phyloP scores from a whole-genome alignment of 2,329 filamentous ascomycete species.

The Colletotrichum liaoningense region DNA sequence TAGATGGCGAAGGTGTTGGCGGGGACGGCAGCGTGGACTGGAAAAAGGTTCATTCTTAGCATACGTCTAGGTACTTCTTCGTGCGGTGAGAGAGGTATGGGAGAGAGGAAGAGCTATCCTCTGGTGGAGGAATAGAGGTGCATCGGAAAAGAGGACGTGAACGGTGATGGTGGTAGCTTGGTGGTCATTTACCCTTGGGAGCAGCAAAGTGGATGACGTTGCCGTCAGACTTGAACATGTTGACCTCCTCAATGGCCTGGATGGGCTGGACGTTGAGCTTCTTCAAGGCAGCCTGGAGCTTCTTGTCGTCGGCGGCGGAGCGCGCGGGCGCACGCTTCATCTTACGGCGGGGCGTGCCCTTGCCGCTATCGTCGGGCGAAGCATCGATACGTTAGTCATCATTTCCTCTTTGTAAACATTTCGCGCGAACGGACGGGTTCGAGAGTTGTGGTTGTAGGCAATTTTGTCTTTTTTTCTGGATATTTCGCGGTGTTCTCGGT shows the following conservation, averaged over 20 bases:
- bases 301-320: constrained; percentile 98
- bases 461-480: neutral
- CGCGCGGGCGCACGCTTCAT: constrained; percentile 97
- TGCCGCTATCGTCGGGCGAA: constrained; percentile 71
- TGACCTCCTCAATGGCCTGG: constrained; percentile 99
- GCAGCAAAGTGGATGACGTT: constrained; percentile 99
- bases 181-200: constrained; percentile 81
- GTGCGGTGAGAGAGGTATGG: neutral
- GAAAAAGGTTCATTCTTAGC: constrained; percentile 15
- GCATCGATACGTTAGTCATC: constrained; percentile 43
- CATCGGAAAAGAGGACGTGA: neutral
- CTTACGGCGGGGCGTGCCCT: constrained; percentile 97
- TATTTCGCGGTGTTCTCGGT: neutral
- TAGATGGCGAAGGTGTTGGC: constrained; percentile 99
- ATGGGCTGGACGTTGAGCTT: constrained; percentile 99
- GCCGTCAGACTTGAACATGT: constrained; percentile 99
- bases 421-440: constrained; percentile 9
- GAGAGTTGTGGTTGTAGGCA: neutral
- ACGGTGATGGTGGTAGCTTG: neutral
- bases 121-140: neutral
- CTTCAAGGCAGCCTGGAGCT: constrained; percentile 96
- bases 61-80: neutral
- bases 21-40: constrained; percentile 96
- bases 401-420: constrained; percentile 12
- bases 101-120: neutral